phyloP scores from a whole-genome alignment of 805 yeast species.

The Saccharomycopsis fibuligera region DNA sequence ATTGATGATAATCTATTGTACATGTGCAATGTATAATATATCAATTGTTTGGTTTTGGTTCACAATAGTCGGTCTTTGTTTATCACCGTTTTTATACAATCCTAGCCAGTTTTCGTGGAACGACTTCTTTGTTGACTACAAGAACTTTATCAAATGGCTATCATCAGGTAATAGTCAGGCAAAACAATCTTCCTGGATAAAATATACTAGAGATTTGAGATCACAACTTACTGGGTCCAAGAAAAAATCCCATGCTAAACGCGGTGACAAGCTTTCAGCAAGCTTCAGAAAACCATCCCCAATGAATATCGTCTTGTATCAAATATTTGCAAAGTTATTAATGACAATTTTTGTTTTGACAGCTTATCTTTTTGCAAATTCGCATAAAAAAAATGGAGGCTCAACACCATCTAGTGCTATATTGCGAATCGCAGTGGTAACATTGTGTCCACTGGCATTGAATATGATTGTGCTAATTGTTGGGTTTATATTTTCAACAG shows the following conservation, averaged over 20 bases:
- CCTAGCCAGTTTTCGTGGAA: conserved; percentile 62
- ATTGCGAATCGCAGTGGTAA: conserved; percentile 37
- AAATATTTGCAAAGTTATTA: conserved; percentile 34
- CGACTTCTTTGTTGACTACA: conserved; percentile 59
- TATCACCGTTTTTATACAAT: conserved; percentile 57
- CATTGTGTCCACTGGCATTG: conserved; percentile 42
- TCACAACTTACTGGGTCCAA: conserved; percentile 54
- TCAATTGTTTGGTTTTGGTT: conserved; percentile 58
- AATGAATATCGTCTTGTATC: conserved; percentile 36
- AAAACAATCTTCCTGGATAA: conserved; percentile 36
- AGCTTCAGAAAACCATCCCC: conserved; percentile 47
- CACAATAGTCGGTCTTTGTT: conserved; percentile 46
- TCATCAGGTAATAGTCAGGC: conserved; percentile 43
- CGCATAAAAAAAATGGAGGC: conserved; percentile 41
- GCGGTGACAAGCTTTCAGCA: conserved; percentile 35
- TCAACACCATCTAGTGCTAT: conserved; percentile 31
- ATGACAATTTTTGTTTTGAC: conserved; percentile 32
- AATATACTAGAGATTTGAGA: conserved; percentile 44
- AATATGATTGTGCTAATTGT: conserved; percentile 36
- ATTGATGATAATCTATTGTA: conserved; percentile 47
- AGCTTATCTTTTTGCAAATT: conserved; percentile 49
- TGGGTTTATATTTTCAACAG: conserved; percentile 36
- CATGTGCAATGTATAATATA: conserved; percentile 56
- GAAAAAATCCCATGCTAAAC: conserved; percentile 32
- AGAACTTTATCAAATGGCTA: conserved; percentile 37